phyloP scores from a whole-genome alignment of 2,329 filamentous ascomycete species.

The Xylaria sp. region DNA sequence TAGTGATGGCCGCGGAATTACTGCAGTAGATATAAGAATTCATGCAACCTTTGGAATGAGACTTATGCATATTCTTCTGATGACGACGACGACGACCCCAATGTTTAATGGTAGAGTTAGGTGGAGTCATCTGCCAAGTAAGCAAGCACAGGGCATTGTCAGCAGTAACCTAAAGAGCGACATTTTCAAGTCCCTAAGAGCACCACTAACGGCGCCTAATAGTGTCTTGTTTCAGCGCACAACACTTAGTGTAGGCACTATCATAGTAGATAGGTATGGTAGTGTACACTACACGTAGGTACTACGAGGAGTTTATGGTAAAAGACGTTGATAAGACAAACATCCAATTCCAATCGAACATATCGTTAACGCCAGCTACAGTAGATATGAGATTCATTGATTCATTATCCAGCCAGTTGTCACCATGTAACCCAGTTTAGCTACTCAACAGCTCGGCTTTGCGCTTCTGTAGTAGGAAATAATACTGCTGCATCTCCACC shows the following conservation, averaged over 20 bases:
- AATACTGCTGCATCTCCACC: constrained; percentile 49
- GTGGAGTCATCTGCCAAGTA: constrained; percentile 16
- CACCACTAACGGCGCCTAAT: neutral
- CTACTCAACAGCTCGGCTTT: constrained; percentile 43
- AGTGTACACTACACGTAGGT: too few relatives aligned
- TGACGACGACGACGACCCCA: neutral
- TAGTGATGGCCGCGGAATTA: neutral
- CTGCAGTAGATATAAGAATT: neutral
- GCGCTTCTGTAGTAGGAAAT: constrained; percentile 50
- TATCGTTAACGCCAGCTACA: neutral
- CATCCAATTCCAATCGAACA: constrained; percentile 2
- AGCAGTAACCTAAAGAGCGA: neutral
- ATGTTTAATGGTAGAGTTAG: neutral
- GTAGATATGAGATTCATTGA: neutral
- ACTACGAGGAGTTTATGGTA: too few relatives aligned
- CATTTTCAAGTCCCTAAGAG: neutral
- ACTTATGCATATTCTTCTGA: neutral
- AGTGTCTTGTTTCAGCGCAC: constrained; percentile 12
- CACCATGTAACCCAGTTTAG: neutral
- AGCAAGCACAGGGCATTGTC: neutral
- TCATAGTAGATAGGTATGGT: neutral
- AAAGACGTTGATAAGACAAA: neutral
- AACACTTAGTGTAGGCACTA: constrained; percentile 10
- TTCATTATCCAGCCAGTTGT: neutral
- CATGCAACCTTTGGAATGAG: neutral